phyloP scores from a whole-genome alignment of 441 rosid species.

The Aquilaria agallochum region DNA sequence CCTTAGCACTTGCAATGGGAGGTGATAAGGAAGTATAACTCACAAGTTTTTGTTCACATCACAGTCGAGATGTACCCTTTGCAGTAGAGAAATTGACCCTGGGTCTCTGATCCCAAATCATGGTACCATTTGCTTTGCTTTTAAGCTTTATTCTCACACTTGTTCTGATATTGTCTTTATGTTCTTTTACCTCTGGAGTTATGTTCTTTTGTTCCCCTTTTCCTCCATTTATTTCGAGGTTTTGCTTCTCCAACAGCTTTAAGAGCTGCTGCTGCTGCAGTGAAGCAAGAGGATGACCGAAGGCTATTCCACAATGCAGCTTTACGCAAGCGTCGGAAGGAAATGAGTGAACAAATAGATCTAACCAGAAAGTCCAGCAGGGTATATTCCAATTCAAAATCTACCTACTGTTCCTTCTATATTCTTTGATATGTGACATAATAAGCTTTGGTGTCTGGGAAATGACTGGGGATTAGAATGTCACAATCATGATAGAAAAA shows the following conservation, averaged over 20 bases:
- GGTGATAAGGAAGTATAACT: conserved; percentile 23
- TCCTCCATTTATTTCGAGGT: not conserved
- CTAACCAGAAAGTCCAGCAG: conserved; percentile 49
- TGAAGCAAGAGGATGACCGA: conserved; percentile 88
- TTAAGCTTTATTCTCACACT: conserved; percentile 4
- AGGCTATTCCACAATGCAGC: conserved; percentile 89
- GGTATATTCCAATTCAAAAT: conserved; percentile 28
- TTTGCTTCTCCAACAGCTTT: conserved; percentile 48
- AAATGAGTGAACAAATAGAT: conserved; percentile 79
- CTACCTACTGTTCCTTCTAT: conserved; percentile 5
- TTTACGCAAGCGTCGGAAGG: conserved; percentile 90
- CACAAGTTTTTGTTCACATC: conserved; percentile 31
- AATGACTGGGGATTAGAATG: not conserved
- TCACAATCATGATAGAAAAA: conserved; percentile 1
- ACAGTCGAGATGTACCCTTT: conserved; percentile 91
- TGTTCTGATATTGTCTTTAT: conserved; percentile 1
- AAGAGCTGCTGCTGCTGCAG: conserved; percentile 90
- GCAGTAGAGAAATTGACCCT: conserved; percentile 75
- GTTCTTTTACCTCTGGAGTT: not conserved
- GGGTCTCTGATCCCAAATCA: conserved; percentile 74
- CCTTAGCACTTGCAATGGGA: conserved; percentile 8
- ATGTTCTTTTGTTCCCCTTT: not conserved
- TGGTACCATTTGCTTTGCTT: conserved; percentile 46
- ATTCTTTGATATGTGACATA: not conserved
- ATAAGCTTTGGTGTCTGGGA: too few species aligned